These are phyloP conservation scores for Psilocybe cyanescens DNA, from an alignment of 768 basidiomycete genomes.

Conservation along the genomic window DNA sequence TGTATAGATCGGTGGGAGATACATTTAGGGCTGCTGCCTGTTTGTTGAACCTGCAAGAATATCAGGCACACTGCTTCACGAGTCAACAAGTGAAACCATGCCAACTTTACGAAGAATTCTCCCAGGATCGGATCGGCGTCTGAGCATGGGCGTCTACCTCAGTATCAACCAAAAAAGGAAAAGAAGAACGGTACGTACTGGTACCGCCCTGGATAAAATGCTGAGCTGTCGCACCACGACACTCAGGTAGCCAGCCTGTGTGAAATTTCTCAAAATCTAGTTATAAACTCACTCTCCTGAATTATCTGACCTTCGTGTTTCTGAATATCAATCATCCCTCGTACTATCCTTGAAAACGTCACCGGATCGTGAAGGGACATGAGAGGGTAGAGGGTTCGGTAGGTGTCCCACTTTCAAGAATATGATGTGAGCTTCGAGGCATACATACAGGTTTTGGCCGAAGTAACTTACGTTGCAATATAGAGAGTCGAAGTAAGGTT, in stretches of 20 bases:
- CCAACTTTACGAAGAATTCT: conserved; percentile 68
- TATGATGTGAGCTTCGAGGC: too few species aligned
- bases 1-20: conserved; percentile 52
- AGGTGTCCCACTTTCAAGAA: conserved; percentile 61
- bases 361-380: conserved; percentile 68
- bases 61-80: background rate
- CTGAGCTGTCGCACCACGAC: conserved; percentile 56
- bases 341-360: conserved; percentile 60
- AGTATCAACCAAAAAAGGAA: background rate
- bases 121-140: conserved; percentile 67
- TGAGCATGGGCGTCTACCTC: conserved; percentile 20
- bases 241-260: conserved; percentile 69
- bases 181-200: conserved; percentile 42
- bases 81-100: background rate
- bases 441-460: background rate
- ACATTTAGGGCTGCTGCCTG: conserved; percentile 52
- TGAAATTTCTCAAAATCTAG: background rate
- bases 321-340: conserved; percentile 71
- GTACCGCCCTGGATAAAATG: conserved; percentile 65
- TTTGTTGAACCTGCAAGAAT: conserved; percentile 46
- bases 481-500: conserved; percentile 70
- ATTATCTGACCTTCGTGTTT: conserved; percentile 54
- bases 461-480: conserved; percentile 62
- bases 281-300: background rate
- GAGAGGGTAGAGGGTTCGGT: conserved; percentile 62